A percentile compares a stretch with the other conserved stretches of the same genome.
These are phyloP conservation scores for Microbotryomycetes sp. DNA, from an alignment of 1,284 basidiomycete genomes.

Conservation along the genomic window DNA sequence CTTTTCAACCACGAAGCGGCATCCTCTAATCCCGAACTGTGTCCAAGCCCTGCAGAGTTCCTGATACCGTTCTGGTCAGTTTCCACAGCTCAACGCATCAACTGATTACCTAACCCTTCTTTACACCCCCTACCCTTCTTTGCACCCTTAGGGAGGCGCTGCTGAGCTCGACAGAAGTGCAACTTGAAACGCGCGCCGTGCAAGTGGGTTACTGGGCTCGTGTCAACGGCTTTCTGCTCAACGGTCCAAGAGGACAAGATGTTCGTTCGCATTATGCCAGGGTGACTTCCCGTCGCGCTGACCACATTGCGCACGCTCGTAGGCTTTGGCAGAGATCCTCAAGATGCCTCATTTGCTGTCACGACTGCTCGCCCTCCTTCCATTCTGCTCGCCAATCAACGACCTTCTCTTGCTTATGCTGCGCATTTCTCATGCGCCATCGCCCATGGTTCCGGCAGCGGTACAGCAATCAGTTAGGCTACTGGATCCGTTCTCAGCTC, in stretches of 20 bases:
- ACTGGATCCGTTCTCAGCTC: conserved; percentile 74
- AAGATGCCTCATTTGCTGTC: conserved; percentile 74
- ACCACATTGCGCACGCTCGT: conserved; percentile 20
- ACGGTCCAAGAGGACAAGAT: conserved; percentile 32
- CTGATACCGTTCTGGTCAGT: conserved; percentile 25
- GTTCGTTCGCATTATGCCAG: conserved; percentile 36
- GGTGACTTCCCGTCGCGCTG: conserved; percentile 30
- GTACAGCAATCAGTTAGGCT: conserved; percentile 69
- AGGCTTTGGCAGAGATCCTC: conserved; percentile 91
- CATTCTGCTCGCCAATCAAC: conserved; percentile 63
- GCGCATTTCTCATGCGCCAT: conserved; percentile 81
- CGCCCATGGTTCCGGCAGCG: conserved; percentile 39
- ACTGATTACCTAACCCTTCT: too few species aligned
- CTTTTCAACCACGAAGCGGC: conserved; percentile 60
- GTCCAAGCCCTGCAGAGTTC: conserved; percentile 10
- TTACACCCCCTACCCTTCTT: too few species aligned
- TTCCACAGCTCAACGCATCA: neutral
- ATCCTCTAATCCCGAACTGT: conserved; percentile 16
- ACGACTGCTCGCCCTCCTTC: conserved; percentile 74
- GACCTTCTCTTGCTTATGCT: conserved; percentile 89
- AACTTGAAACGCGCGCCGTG: conserved; percentile 29
- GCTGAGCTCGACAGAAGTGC: conserved; percentile 57
- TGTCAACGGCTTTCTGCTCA: conserved; percentile 38
- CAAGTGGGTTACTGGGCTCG: conserved; percentile 36
- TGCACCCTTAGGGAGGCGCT: conserved; percentile 90